Evolutionary conservation across 225 moss, liverwort and hornwort species (phyloP).

Genomic region (Antitrichia curtipendula): DNA sequence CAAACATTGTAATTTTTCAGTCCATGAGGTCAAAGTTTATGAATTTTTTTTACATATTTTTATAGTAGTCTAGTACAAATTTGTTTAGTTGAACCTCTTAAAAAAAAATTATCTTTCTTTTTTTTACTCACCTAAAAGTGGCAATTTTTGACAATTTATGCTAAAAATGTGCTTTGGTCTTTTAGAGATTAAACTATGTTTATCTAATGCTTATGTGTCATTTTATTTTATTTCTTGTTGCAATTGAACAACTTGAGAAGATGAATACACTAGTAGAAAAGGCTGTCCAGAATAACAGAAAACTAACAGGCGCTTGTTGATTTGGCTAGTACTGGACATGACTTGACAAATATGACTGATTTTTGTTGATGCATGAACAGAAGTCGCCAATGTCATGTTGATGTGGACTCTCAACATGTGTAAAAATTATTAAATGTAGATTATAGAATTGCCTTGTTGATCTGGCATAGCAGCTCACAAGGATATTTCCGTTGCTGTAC

Average conservation of each 20-base stretch:
- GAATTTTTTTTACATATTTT: fast-evolving
- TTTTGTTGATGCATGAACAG: no score
- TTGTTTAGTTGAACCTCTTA: background rate
- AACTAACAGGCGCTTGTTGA: no score
- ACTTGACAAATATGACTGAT: no score
- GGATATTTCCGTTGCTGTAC: no score
- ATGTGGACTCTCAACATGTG: no score
- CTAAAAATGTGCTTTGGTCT: fast-evolving
- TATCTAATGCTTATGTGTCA: background rate
- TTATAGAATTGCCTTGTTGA: no score
- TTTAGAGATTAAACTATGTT: fast-evolving
- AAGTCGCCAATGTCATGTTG: no score
- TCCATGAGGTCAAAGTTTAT: background rate
- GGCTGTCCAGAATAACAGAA: no score
- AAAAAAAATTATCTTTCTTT: background rate
- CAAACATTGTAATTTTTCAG: background rate
- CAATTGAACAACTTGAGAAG: background rate
- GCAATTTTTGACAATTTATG: background rate
- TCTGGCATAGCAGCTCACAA: no score
- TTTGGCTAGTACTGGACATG: no score
- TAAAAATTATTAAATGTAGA: no score
- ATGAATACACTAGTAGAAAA: no score
- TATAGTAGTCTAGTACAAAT: background rate
- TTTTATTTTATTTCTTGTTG: background rate
- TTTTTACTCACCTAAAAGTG: background rate